Evolutionary conservation across 2,329 filamentous ascomycete genomes (phyloP).

Genomic region (Monilinia fructicola): DNA sequence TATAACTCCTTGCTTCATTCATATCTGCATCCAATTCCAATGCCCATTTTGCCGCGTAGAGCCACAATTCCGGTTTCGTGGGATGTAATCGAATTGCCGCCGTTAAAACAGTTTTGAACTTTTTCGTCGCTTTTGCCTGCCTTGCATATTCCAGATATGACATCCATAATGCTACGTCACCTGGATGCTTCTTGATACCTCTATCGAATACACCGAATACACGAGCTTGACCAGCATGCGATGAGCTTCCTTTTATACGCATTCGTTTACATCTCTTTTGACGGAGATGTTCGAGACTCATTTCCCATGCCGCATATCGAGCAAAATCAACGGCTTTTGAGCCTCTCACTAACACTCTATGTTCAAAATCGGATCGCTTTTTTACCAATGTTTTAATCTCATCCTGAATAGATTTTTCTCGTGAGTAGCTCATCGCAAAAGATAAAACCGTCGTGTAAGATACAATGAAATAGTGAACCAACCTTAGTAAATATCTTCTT

Average conservation of each 20-base stretch:
- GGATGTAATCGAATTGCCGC: conserved; percentile 82
- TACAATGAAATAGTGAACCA: conserved; percentile 28
- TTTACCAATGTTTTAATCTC: conserved; percentile 87
- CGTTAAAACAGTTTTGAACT: conserved; percentile 63
- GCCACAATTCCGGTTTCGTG: conserved; percentile 79
- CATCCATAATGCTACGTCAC: conserved; percentile 79
- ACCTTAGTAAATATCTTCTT: conserved; percentile 88
- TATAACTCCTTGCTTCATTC: conserved; percentile 76
- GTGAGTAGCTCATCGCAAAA: conserved; percentile 12
- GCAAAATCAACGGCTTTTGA: conserved; percentile 76
- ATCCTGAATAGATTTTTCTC: conserved; percentile 52
- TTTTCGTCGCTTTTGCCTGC: conserved; percentile 63
- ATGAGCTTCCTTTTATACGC: conserved; percentile 65
- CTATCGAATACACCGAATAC: conserved; percentile 90
- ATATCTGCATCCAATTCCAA: conserved; percentile 83
- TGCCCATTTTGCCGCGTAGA: conserved; percentile 74
- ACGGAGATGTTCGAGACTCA: conserved; percentile 70
- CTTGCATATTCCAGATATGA: conserved; percentile 84
- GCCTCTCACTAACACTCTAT: conserved; percentile 81
- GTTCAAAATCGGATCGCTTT: conserved; percentile 91
- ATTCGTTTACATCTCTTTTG: conserved; percentile 80
- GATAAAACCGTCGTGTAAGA: background rate
- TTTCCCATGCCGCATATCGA: conserved; percentile 74
- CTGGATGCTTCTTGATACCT: conserved; percentile 79
- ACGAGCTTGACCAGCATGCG: conserved; percentile 73